phyloP scores from a whole-genome alignment of 495 filamentous ascomycete species.

The Aspergillus carlsbadensis region DNA sequence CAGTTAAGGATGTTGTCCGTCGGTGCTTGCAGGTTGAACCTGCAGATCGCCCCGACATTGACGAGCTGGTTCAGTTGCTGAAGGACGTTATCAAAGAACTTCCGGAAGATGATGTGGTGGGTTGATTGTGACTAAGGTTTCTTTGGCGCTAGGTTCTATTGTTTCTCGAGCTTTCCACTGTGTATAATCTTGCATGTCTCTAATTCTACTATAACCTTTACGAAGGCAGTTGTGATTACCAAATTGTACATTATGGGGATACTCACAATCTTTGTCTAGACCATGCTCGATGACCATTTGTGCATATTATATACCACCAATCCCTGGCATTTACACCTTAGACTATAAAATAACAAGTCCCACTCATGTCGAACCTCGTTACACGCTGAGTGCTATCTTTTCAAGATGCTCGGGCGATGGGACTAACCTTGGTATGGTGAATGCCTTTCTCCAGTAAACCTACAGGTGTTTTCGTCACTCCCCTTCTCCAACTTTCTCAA shows the following conservation, averaged over 20 bases:
- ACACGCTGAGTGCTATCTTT: too few relatives aligned
- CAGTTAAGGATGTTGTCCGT: slow-evolving; percentile 80
- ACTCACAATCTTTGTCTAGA: slow-evolving; percentile 12
- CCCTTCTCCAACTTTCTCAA: not conserved
- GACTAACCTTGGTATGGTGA: too few relatives aligned
- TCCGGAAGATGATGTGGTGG: slow-evolving; percentile 60
- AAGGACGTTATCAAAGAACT: slow-evolving; percentile 70
- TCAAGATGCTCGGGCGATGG: too few relatives aligned
- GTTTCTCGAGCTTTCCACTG: not conserved
- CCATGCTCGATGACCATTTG: too few relatives aligned
- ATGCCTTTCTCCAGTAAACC: too few relatives aligned
- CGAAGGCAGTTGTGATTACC: not conserved
- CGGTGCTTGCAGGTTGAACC: slow-evolving; percentile 92
- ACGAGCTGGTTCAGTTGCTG: slow-evolving; percentile 80
- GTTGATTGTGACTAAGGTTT: slow-evolving; percentile 20
- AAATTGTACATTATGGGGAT: slow-evolving; percentile 15
- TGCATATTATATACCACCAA: not conserved
- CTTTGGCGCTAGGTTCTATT: not conserved
- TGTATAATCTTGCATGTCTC: too few relatives aligned
- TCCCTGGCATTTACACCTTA: too few relatives aligned
- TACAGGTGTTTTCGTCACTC: not conserved
- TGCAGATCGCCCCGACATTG: slow-evolving; percentile 83
- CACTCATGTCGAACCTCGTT: too few relatives aligned
- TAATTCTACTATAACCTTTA: not conserved
- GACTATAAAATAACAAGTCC: too few relatives aligned